Evolutionary conservation across 2,329 filamentous ascomycete genomes (phyloP), one percentile per base, ranked within the genome.

Genomic region (Ophiosphaerella herpotricha): DNA sequence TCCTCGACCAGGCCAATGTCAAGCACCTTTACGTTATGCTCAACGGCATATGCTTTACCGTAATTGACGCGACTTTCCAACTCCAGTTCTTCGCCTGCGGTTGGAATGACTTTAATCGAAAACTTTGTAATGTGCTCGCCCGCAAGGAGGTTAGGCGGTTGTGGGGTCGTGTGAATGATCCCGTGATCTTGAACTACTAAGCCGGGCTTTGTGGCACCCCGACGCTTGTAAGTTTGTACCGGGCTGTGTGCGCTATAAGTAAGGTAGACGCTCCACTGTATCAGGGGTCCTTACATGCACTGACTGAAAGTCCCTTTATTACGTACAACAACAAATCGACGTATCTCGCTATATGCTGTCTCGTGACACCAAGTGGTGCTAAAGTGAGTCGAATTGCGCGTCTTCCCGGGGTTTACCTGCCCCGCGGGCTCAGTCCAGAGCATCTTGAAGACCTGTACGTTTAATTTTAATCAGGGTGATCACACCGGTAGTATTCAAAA

Each of bases 21-120:
- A 9, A 70, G 63, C 1, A 75, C 71, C 46, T 72, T 75, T 29
- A 73, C 54, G 46, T 77, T 75, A 44, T 77, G 70, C 43, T 78
- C 72, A 12, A 78, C 68, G 0, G 70, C 74, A 54, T 74, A 72
- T 16, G 51, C 45, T 39, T 77, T 76, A 2, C 65, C 70, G 40
- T 75, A 76, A 33, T 77, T 74, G 5, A 77, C 50, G 6, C 74
- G 65, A 11, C 74, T 76, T 48, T 65, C 62, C 0, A 32, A 9
- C 12, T 73, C 58, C 1, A 78, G 56, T 13, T 48, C 63, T 31
- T 74, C 61, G 2, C 55, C 41, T 2, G 33, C 51, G 1, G 43
- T 54, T 3, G 68, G 61, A 7, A 55, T 33, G 11, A 77, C 66
- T 14, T 63, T 61, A 2, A 77, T 55, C 2, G 74, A 63, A 12